A percentile compares a stretch with the other conserved stretches of the same genome.
Conservation (phyloP, 352 stramenopile genomes). For the Pythium vanterpoolii region DNA sequence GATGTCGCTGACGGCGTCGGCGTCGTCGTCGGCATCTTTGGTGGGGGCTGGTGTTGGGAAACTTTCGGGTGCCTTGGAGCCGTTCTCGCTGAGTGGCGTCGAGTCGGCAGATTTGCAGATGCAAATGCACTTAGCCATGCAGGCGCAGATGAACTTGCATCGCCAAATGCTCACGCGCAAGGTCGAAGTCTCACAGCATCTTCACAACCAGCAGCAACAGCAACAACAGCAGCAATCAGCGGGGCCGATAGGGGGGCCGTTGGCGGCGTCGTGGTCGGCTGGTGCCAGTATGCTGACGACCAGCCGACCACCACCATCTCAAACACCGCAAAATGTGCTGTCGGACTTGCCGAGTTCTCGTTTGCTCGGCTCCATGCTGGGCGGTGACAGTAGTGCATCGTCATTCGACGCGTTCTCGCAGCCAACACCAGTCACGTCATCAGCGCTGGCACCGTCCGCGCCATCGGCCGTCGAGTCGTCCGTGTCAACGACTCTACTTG, state of each 20-base stretch:
- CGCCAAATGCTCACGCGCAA: slow-evolving; percentile 87
- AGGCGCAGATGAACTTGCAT: slow-evolving; percentile 87
- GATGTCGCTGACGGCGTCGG: not conserved
- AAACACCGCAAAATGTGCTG: not conserved
- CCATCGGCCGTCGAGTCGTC: slow-evolving; percentile 20
- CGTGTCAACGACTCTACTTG: slow-evolving; percentile 17
- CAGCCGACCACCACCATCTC: not conserved
- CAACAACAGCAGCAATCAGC: not conserved
- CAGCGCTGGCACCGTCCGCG: not conserved
- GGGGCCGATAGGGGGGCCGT: too few species aligned
- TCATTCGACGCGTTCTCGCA: not conserved
- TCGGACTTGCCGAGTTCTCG: not conserved
- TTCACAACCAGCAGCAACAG: slow-evolving; percentile 12
- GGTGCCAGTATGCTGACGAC: not conserved
- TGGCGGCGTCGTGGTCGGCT: slow-evolving; percentile 10
- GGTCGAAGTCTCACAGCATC: slow-evolving; percentile 74
- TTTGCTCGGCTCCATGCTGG: slow-evolving; percentile 26
- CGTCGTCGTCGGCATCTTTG: not conserved
- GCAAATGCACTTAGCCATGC: slow-evolving; percentile 88
- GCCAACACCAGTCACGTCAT: not conserved
- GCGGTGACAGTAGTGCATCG: not conserved
- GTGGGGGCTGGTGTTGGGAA: not conserved
- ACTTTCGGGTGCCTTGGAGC: not conserved
- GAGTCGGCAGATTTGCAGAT: slow-evolving; percentile 52
- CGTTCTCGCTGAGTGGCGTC: slow-evolving; percentile 65